Percentiles rank a stretch among this genome's conserved stretches.
Conservation (phyloP, 2,329 filamentous ascomycete species). For the Phialophora chinensis region DNA sequence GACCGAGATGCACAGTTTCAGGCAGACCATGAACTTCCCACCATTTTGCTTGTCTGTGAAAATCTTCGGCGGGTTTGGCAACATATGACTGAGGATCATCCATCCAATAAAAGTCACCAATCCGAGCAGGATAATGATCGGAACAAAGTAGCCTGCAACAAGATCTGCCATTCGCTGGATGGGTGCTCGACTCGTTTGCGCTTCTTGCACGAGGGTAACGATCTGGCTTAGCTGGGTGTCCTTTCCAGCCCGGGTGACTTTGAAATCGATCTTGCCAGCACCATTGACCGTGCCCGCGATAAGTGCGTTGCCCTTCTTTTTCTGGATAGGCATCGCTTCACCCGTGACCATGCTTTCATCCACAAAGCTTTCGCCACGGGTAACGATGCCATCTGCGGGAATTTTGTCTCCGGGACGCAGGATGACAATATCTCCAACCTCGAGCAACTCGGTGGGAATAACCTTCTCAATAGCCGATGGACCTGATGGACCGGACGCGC, state of each 20-base stretch:
- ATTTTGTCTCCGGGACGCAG: slow-evolving; percentile 96
- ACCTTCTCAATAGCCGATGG: slow-evolving; percentile 73
- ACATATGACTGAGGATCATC: slow-evolving; percentile 91
- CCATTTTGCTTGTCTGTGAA: slow-evolving; percentile 81
- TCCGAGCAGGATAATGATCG: slow-evolving; percentile 83
- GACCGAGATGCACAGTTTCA: slow-evolving; percentile 97
- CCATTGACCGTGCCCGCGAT: slow-evolving; percentile 97
- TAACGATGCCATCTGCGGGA: slow-evolving; percentile 86
- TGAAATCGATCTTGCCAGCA: slow-evolving; percentile 87
- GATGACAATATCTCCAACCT: slow-evolving; percentile 91
- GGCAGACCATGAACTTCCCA: slow-evolving; percentile 92
- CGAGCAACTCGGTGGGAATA: slow-evolving; percentile 93
- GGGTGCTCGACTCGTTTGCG: slow-evolving; percentile 89
- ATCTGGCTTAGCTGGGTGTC: slow-evolving; percentile 98
- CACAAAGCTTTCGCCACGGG: slow-evolving; percentile 87
- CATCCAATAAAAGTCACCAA: slow-evolving; percentile 84
- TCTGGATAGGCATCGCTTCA: slow-evolving; percentile 93
- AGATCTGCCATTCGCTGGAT: slow-evolving; percentile 92
- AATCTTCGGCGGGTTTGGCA: slow-evolving; percentile 83
- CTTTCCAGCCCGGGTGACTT: slow-evolving; percentile 87
- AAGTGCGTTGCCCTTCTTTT: slow-evolving; percentile 76
- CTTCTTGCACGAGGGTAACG: slow-evolving; percentile 96
- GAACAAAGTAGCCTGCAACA: slow-evolving; percentile 92
- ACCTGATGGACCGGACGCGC: slow-evolving; percentile 22
- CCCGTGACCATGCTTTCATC: slow-evolving; percentile 99